These are phyloP conservation scores for Patellaria atrata DNA, from an alignment of 495 filamentous ascomycete species.

Conservation along the genomic window DNA sequence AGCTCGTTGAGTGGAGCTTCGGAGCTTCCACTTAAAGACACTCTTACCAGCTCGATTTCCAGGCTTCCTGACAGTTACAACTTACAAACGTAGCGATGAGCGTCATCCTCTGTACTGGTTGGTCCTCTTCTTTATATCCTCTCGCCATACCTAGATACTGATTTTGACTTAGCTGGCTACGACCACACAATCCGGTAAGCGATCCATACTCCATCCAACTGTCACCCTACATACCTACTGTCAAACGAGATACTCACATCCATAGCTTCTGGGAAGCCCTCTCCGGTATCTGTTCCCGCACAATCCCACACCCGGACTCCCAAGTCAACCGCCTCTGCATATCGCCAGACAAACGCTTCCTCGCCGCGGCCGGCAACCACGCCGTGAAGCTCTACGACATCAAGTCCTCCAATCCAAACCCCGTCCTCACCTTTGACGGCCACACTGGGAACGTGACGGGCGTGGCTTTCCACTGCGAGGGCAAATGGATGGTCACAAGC, in stretches of 20 bases:
- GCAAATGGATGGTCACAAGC: slow-evolving; percentile 99
- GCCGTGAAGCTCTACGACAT: slow-evolving; percentile 96
- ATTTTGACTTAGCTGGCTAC: slow-evolving; percentile 59
- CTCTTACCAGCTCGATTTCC: too few species aligned
- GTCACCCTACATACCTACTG: slow-evolving; percentile 6
- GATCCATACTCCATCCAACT: not conserved
- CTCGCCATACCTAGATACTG: slow-evolving; percentile 8
- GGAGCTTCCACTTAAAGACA: too few species aligned
- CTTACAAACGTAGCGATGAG: slow-evolving; percentile 51
- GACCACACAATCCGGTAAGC: slow-evolving; percentile 94
- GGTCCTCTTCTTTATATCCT: slow-evolving; percentile 23
- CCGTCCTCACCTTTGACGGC: slow-evolving; percentile 83
- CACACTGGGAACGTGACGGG: slow-evolving; percentile 93
- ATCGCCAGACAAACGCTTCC: slow-evolving; percentile 89
- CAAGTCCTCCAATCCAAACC: slow-evolving; percentile 87
- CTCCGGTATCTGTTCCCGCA: slow-evolving; percentile 92
- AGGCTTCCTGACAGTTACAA: too few species aligned
- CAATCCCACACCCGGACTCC: slow-evolving; percentile 92
- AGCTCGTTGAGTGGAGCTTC: too few species aligned
- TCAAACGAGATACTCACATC: not conserved
- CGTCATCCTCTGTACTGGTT: slow-evolving; percentile 79
- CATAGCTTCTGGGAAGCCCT: slow-evolving; percentile 93
- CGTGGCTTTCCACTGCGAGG: slow-evolving; percentile 93
- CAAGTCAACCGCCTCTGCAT: slow-evolving; percentile 98
- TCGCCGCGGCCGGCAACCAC: slow-evolving; percentile 88